Evolutionary conservation across 768 basidiomycete species (phyloP).

Genomic region (Rhizopogon rudus): DNA sequence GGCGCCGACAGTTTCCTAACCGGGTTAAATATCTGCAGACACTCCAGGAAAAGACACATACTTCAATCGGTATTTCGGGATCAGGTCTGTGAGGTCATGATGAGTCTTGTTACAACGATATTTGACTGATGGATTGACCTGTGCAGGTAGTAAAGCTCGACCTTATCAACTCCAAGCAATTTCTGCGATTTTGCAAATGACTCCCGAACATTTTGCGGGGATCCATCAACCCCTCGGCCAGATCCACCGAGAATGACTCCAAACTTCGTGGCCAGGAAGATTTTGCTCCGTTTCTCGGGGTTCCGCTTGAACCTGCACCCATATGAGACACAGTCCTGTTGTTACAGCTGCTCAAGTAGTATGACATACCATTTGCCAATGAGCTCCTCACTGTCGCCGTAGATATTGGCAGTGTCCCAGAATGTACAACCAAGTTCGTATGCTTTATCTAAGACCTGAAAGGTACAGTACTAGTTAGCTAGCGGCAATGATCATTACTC

Average conservation of each 20-base stretch:
- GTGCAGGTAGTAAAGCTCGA: conserved; percentile 48
- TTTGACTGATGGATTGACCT: conserved; percentile 12
- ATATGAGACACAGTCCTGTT: neutral
- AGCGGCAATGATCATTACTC: neutral
- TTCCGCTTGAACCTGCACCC: conserved; percentile 37
- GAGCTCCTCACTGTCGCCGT: conserved; percentile 38
- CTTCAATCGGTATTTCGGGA: conserved; percentile 42
- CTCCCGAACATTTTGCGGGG: conserved; percentile 36
- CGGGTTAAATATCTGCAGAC: neutral
- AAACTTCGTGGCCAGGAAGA: conserved; percentile 63
- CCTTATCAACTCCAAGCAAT: conserved; percentile 33
- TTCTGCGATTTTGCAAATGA: conserved; percentile 35
- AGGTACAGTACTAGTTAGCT: neutral
- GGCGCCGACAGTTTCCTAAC: conserved; percentile 37
- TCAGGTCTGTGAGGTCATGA: conserved; percentile 29
- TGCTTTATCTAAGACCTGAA: conserved; percentile 38
- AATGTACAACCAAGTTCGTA: conserved; percentile 36
- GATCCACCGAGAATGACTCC: conserved; percentile 27
- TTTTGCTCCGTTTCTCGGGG: conserved; percentile 37
- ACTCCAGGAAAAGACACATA: conserved; percentile 10
- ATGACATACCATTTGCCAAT: conserved; percentile 37
- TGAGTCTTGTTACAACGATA: neutral
- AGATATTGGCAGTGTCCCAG: conserved; percentile 45
- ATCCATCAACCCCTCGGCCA: conserved; percentile 25
- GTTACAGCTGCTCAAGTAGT: neutral